Conservation (phyloP, 2,329 filamentous ascomycete genomes). For the Beauveria scarabaeidicola region DNA sequence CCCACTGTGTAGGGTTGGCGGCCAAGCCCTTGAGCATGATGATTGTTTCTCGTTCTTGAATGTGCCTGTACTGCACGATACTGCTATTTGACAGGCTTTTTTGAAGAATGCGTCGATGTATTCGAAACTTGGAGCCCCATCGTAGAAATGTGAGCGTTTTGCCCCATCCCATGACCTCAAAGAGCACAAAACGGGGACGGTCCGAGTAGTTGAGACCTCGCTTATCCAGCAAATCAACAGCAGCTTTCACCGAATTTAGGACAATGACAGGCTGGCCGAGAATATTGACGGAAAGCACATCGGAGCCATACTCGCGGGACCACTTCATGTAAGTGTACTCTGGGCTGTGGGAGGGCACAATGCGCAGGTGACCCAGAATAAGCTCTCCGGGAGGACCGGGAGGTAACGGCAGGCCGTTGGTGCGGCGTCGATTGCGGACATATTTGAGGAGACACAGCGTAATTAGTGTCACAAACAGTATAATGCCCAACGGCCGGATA, state of each 20-base stretch:
- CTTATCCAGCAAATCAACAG: constrained; percentile 36
- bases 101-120: constrained; percentile 37
- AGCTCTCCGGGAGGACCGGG: constrained; percentile 27
- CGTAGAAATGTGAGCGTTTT: constrained; percentile 37
- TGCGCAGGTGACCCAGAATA: constrained; percentile 34
- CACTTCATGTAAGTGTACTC: constrained; percentile 23
- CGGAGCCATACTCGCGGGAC: constrained; percentile 41
- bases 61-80: constrained; percentile 24
- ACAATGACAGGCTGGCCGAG: constrained; percentile 30
- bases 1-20: constrained; percentile 26
- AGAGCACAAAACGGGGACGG: constrained; percentile 35
- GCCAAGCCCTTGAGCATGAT: constrained; percentile 24
- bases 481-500: neutral
- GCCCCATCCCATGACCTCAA: constrained; percentile 37
- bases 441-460: constrained; percentile 10
- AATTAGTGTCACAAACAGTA: neutral
- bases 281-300: constrained; percentile 25
- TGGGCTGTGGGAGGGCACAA: constrained; percentile 29
- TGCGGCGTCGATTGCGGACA: neutral
- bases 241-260: constrained; percentile 34
- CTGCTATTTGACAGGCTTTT: constrained; percentile 32
- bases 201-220: constrained; percentile 36
- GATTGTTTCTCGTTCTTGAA: constrained; percentile 28
- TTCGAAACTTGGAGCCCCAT: constrained; percentile 33
- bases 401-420: constrained; percentile 18